phyloP scores from a whole-genome alignment of 148 eudicot species.

The Rhododendron vialii region DNA sequence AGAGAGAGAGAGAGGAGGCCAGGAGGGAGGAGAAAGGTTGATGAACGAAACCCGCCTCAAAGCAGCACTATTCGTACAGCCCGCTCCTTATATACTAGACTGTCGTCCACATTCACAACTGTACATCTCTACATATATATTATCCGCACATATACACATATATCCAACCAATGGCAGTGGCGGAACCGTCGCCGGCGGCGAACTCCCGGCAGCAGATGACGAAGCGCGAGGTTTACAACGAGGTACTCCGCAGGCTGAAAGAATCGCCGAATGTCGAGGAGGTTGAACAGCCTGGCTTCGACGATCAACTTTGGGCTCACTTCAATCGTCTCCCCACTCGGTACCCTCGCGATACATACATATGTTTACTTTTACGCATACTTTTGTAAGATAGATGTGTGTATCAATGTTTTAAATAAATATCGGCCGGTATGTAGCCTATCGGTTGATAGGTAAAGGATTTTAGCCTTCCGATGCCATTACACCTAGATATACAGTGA shows the following conservation, averaged over 20 bases:
- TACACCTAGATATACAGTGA: background rate
- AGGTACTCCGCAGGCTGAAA: constrained; percentile 74
- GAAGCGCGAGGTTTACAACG: constrained; percentile 79
- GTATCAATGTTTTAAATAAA: background rate
- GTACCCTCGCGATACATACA: constrained; percentile 20
- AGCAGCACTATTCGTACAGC: background rate
- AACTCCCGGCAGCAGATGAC: constrained; percentile 42
- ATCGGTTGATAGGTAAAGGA: background rate
- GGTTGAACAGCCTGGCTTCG: constrained; percentile 49
- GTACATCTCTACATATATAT: background rate
- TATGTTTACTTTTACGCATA: background rate
- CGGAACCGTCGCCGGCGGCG: constrained; percentile 38
- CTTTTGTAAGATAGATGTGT: background rate
- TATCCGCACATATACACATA: background rate
- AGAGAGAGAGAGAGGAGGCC: too few species aligned
- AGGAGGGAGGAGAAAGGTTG: background rate
- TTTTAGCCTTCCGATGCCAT: background rate
- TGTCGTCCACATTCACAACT: background rate
- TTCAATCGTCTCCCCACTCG: constrained; percentile 87
- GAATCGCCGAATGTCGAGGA: constrained; percentile 47
- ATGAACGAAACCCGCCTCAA: background rate
- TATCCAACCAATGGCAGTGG: constrained; percentile 51
- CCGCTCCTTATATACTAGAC: background rate
- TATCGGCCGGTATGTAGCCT: background rate
- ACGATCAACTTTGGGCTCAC: constrained; percentile 83